Percentiles rank a stretch among this genome's conserved stretches.
These are phyloP conservation scores for Neocatenulostroma microsporum DNA, from an alignment of 2,329 filamentous ascomycete species.

Conservation along the genomic window DNA sequence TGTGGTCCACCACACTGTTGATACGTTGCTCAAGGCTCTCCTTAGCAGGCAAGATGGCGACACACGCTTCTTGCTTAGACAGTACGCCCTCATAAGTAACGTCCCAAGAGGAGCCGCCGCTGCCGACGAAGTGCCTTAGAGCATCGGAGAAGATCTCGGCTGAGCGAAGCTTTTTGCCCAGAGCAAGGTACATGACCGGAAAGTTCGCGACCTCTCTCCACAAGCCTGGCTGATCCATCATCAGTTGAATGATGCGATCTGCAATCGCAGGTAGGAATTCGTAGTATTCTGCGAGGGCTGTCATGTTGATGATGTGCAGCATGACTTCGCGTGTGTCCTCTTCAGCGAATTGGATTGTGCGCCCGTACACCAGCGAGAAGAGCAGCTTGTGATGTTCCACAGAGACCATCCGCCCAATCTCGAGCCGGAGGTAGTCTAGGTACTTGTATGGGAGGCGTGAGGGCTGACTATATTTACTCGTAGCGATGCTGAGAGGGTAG, in stretches of 20 bases:
- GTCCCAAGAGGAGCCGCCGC: slow-evolving; percentile 16
- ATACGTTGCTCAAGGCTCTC: neutral
- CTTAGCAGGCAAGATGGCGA: neutral
- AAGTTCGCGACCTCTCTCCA: slow-evolving; percentile 4
- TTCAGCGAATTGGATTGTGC: neutral
- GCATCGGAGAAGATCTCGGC: slow-evolving; percentile 6
- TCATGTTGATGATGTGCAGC: neutral
- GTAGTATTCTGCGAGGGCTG: neutral
- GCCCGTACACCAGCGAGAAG: neutral
- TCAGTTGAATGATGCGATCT: neutral
- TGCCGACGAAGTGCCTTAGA: slow-evolving; percentile 8
- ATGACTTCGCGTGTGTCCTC: slow-evolving; percentile 3
- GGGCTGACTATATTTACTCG: too few species aligned
- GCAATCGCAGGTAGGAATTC: neutral
- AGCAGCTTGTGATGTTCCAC: neutral
- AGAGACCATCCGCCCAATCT: too few species aligned
- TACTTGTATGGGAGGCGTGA: too few species aligned
- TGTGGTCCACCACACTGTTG: neutral
- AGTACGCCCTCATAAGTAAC: neutral
- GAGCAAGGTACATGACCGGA: slow-evolving; percentile 4
- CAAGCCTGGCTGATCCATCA: neutral
- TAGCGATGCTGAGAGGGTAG: too few species aligned
- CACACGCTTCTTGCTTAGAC: neutral
- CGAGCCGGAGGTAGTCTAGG: too few species aligned
- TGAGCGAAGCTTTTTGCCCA: slow-evolving; percentile 7